Conservation (phyloP, 2,329 filamentous ascomycete species). For the Tolypocladium nubicola region DNA sequence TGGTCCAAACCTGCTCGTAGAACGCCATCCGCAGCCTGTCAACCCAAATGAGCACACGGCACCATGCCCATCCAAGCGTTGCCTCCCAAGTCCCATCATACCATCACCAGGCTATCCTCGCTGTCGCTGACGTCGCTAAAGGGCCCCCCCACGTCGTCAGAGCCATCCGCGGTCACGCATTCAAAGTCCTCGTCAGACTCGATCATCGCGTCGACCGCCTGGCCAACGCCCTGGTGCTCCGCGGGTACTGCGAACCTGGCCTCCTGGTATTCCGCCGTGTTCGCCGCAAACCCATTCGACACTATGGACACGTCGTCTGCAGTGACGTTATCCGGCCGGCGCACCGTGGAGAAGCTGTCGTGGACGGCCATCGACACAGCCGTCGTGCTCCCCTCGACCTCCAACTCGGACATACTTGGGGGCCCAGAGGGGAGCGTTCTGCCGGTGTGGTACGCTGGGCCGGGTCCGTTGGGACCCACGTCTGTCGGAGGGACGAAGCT, state of each 20-base stretch:
- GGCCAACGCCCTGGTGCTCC: conserved; percentile 14
- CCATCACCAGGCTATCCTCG: conserved; percentile 5
- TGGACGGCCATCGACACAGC: conserved; percentile 26
- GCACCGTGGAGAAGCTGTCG: conserved; percentile 28
- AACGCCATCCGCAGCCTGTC: background rate
- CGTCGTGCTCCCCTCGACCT: conserved; percentile 20
- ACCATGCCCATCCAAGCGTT: no score
- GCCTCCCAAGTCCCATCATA: background rate
- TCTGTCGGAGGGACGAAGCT: conserved; percentile 27
- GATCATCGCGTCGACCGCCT: conserved; percentile 13
- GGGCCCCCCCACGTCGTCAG: conserved; percentile 1
- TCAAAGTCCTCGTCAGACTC: conserved; percentile 7
- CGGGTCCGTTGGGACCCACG: conserved; percentile 34
- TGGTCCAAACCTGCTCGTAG: background rate
- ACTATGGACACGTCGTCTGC: conserved; percentile 20
- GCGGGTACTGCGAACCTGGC: conserved; percentile 23
- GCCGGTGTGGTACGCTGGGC: conserved; percentile 36
- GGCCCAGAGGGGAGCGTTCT: conserved; percentile 22
- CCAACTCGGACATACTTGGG: conserved; percentile 22
- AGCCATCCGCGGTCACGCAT: background rate
- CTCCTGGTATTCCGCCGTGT: conserved; percentile 19
- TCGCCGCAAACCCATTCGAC: conserved; percentile 24
- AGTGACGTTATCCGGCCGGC: conserved; percentile 18
- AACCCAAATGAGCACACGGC: no score
- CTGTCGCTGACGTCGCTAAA: conserved; percentile 6